Conservation (phyloP, 139 green algal genomes). For the Chlorella sp. region DNA sequence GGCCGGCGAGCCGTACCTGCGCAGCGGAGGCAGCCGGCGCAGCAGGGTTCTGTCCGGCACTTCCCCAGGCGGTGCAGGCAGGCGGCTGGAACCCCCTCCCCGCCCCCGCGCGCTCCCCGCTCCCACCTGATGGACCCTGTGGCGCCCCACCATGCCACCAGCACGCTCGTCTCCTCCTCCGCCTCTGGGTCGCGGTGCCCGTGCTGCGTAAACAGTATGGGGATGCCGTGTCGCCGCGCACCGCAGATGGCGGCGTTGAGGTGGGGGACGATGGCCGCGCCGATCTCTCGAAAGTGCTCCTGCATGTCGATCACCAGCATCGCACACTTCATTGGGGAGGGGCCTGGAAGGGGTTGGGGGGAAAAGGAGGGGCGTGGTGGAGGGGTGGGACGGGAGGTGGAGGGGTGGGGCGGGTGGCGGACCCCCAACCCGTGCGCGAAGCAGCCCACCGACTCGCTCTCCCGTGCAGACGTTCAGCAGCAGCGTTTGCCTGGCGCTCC, state of each 20-base stretch:
- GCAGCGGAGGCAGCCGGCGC: background rate
- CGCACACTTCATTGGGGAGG: background rate
- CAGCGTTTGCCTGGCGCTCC: too few relatives aligned
- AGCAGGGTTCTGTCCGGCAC: background rate
- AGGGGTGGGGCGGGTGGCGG: too few relatives aligned
- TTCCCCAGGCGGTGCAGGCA: background rate
- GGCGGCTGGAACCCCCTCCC: background rate
- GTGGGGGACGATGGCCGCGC: background rate
- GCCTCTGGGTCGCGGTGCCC: conserved; percentile 1
- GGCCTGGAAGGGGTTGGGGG: too few relatives aligned
- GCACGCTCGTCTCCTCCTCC: conserved; percentile 11
- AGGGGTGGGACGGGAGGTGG: too few relatives aligned
- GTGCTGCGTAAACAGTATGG: conserved; percentile 28
- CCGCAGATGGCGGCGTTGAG: conserved; percentile 1
- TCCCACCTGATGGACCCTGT: conserved; percentile 13
- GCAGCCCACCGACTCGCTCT: too few relatives aligned
- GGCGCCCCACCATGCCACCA: conserved; percentile 21
- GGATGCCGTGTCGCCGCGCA: background rate
- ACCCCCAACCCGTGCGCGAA: too few relatives aligned
- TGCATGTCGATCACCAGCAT: conserved; percentile 33
- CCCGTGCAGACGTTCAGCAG: too few relatives aligned
- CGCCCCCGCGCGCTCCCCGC: background rate
- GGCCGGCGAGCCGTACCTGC: conserved; percentile 1
- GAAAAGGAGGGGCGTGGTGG: too few relatives aligned
- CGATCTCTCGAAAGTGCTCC: conserved; percentile 21